Base-by-base conservation (phyloP, 345 rosid species). In the Ceriops zippeliana region DNA sequence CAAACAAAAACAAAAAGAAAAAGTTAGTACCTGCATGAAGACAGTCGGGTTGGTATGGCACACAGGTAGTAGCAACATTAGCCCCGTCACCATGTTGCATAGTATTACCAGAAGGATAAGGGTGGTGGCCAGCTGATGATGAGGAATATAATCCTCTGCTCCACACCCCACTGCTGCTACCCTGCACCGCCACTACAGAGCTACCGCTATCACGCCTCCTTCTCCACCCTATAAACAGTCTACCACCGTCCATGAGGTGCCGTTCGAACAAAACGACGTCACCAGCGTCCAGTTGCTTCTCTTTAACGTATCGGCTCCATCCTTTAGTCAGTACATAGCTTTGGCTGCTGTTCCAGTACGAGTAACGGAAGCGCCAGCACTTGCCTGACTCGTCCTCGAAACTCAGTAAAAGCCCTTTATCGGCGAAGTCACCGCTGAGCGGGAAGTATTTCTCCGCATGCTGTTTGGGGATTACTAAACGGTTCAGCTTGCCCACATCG, bases 281-380 rank as follows among this genome's bases (percentile, higher is more conserved):
- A 0, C 97, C 97, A 0, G 96, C 96, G 54, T 85, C 96, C 0
- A 91, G 90, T 57, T 84, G 85, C 75, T 91, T 91, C 73, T 91
- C 97, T 69, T 89, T 91, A 21, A 91, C 96, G 65, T 89, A 91
- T 53, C 93, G 71, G 68, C 97, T 89, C 97, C 97, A 91, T 6
- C 97, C 97, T 80, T 91, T 91, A 4, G 97, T 91, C 76, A 91
- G 68, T 17, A 91, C 97, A 62, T 91, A 91, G 82, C 97, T 91
- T 38, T 91, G 97, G 65, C 97, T 91, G 42, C 90, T 86, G 66
- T 82, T 84, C 97, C 97, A 91, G 65, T 89, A 91, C 6, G 97
- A 91, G 84, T 91, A 91, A 42, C 97, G 78, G 62, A 91, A 91
- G 49, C 87, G 71, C 97, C 97, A 91, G 52, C 76, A 83, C 86